Percentiles rank a stretch among this genome's conserved stretches.
Evolutionary conservation across 1,284 basidiomycete species (phyloP).

Genomic region (Phellopilus nigrolimitatus): DNA sequence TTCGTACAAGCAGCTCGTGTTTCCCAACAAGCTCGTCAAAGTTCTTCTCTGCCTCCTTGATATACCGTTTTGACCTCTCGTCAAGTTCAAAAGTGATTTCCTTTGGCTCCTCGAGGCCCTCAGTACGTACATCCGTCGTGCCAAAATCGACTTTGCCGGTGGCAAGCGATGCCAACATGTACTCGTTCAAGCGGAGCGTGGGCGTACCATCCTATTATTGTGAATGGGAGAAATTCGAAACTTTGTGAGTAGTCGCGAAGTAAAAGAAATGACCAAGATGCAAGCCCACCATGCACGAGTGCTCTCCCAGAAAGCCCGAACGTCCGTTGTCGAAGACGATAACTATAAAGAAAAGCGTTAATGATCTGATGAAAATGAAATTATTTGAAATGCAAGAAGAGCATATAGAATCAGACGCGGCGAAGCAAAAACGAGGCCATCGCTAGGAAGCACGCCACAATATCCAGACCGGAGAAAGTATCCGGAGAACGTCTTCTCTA

Average conservation of each 20-base stretch:
- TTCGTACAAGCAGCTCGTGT: slow-evolving; percentile 76
- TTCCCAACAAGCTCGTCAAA: slow-evolving; percentile 76
- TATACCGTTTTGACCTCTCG: slow-evolving; percentile 47
- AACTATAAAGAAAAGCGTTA: slow-evolving; percentile 42
- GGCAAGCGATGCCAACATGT: slow-evolving; percentile 76
- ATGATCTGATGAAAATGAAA: neutral
- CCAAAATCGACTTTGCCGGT: slow-evolving; percentile 77
- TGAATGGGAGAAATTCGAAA: slow-evolving; percentile 21
- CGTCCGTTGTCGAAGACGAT: slow-evolving; percentile 92
- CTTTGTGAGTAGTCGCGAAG: slow-evolving; percentile 8
- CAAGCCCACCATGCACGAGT: slow-evolving; percentile 76
- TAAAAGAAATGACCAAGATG: neutral
- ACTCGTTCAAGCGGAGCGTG: slow-evolving; percentile 94
- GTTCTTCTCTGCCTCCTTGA: slow-evolving; percentile 52
- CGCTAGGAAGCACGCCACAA: too few relatives aligned
- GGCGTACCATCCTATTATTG: slow-evolving; percentile 80
- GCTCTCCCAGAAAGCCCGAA: slow-evolving; percentile 87
- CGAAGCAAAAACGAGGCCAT: neutral
- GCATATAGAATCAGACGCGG: too few relatives aligned
- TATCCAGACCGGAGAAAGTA: too few relatives aligned
- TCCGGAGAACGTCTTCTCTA: too few relatives aligned
- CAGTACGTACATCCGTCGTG: slow-evolving; percentile 37
- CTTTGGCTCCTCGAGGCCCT: slow-evolving; percentile 50
- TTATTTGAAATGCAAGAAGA: neutral
- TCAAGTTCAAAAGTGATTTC: slow-evolving; percentile 77